Evolutionary conservation across 306 rosid genomes (phyloP).

Genomic region (Mucuna pruriens): DNA sequence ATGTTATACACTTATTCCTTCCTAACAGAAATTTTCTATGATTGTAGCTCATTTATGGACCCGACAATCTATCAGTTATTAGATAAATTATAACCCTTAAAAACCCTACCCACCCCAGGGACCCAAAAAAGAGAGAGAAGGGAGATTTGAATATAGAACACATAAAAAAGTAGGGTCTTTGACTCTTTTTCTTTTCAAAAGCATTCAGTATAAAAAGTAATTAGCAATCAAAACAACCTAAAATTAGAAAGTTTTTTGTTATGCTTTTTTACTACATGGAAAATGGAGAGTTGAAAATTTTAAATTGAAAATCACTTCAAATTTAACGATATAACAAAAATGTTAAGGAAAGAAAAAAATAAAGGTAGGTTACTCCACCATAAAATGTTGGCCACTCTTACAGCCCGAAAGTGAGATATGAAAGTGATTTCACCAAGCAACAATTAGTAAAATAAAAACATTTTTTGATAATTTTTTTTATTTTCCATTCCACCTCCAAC

Average conservation of each 20-base stretch:
- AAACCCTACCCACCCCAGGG: background rate
- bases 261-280: constrained; percentile 5
- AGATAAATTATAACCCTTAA: background rate
- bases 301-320: constrained; percentile 13
- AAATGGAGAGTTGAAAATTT: background rate
- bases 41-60: constrained; percentile 6
- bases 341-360: background rate
- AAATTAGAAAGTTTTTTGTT: background rate
- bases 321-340: background rate
- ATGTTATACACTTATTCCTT: background rate
- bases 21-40: background rate
- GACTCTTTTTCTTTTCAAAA: constrained; percentile 10
- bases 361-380: background rate
- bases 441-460: background rate
- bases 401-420: background rate
- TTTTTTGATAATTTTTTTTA: background rate
- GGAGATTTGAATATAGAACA: background rate
- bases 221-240: background rate
- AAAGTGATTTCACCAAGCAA: background rate
- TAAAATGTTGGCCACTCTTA: background rate
- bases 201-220: background rate
- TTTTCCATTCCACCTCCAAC: constrained; percentile 18
- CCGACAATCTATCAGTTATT: constrained; percentile 15
- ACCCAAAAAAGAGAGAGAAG: constrained; percentile 1
- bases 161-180: background rate